Base-by-base conservation (phyloP, 495 filamentous ascomycete species). In the Podospora australis region DNA sequence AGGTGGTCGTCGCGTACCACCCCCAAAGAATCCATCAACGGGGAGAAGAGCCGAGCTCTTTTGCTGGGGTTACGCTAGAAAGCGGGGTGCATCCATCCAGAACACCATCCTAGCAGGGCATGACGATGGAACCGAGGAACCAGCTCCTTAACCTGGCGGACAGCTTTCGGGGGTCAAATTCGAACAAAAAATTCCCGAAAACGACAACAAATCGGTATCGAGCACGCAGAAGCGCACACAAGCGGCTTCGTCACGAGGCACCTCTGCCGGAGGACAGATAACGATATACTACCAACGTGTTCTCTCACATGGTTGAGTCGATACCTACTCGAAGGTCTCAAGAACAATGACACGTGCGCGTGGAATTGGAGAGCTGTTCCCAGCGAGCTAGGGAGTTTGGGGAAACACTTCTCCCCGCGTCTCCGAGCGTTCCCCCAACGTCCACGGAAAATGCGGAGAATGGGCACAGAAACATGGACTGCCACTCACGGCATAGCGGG, bases 21-120 rank as follows among this genome's bases (percentile, higher is more conserved):
- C n/a, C n/a, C n/a, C n/a, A n/a, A n/a, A n/a, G n/a, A n/a, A n/a
- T n/a, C 32, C 32, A 19, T 36, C 32, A 17, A 36, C 32, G 32
- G 32, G 32, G 32, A 17, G 19, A 39, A 51, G 41, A 40, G 34
- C 30, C 34, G 34, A 39, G 40, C 40, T 29, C 11, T 21, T 2
- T 16, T 22, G 24, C 26, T 23, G 3, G 32, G n/a, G 49, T 52
- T 46, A 42, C 49, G 46, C 49, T n/a, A 41, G 28, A 46, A 52
- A 46, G 49, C 43, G 49, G 49, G 49, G 49, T 52, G 42, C 35
- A 42, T 46, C 24, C 32, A 36, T 16, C 32, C 30, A 34, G 16
- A 34, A 4, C 32, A 36, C 32, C 14, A 36, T 16, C 32, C 28
- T 3, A 40, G 14, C 34, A 44, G 13, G 16, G 23, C 38, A 26